Evolutionary conservation across 495 filamentous ascomycete genomes (phyloP), one percentile per base, ranked within the genome.

Genomic region (Tuber calosporum): DNA sequence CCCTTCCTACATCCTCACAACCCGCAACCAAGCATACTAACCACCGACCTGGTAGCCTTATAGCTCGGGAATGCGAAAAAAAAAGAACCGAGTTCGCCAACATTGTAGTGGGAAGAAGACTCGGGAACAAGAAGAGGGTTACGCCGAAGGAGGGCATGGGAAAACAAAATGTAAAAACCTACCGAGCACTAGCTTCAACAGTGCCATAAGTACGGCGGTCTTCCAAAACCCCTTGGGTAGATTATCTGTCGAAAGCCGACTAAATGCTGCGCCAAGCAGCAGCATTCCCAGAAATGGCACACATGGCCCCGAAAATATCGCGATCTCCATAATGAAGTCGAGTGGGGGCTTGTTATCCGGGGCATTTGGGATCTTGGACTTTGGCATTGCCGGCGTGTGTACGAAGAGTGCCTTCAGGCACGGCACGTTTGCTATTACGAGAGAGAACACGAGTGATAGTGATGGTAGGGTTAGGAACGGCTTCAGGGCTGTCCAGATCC

Each of bases 201-300:
- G n/a, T 15, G 79, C 76, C 80, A 81, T 81, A 34, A 74, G 37
- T 19, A 75, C 58, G 1, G 72, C 76, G 2, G 76, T 62, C 40
- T 81, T 81, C 80, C 80, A 81, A 69, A 81, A 81, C 38, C 80
- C 80, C 26, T 79, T 74, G 3, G 80, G 80, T 15, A 81, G 45
- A 38, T 74, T 71, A 38, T 66, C 70, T 58, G 79, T 79, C 53
- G 48, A 73, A 67, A 81, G 40, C 53, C 79, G 74, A 58, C 74
- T 74, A 40, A 81, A 41, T 6, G 73, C 74, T 8, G 80, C 79
- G 15, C 80, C 80, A 3, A 81, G 66, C 38, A 81, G 40, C 19
- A 79, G 13, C 68, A 81, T 70, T 36, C 80, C 80, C 3, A 81
- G 5, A 13, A 81, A 66, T 3, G 80, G 80, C 7, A 79, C 80